Conservation (phyloP, 164 flowering plant genomes). For the Dillenia suffruticosa region DNA sequence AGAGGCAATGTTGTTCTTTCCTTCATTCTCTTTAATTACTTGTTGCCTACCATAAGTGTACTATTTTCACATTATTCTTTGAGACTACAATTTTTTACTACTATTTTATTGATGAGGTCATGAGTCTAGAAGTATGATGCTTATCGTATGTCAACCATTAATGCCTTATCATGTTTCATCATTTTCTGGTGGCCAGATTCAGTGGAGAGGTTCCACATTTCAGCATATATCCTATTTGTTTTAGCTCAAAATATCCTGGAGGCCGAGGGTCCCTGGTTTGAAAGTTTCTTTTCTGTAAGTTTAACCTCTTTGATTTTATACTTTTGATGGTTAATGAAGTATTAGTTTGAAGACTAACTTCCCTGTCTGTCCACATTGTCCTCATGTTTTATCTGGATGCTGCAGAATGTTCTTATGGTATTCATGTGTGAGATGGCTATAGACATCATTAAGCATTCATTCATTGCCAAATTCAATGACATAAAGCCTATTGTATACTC, state of each 20-base stretch:
- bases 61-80: too few species aligned
- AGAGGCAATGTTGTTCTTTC: too few species aligned
- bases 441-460: slow-evolving; percentile 93
- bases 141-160: too few species aligned
- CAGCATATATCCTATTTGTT: slow-evolving; percentile 80
- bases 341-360: background rate
- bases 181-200: slow-evolving; percentile 53
- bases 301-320: background rate
- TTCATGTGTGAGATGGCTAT: slow-evolving; percentile 73
- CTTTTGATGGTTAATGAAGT: background rate
- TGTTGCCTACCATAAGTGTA: too few species aligned
- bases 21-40: too few species aligned
- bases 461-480: slow-evolving; percentile 92
- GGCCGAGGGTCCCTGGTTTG: slow-evolving; percentile 97
- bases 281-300: slow-evolving; percentile 78
- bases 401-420: slow-evolving; percentile 84
- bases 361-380: background rate
- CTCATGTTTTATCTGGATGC: slow-evolving; percentile 15
- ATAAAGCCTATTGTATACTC: slow-evolving; percentile 85
- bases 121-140: background rate
- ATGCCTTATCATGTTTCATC: background rate
- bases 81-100: too few species aligned
- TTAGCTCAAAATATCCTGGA: slow-evolving; percentile 95
- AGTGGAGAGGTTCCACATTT: slow-evolving; percentile 90
- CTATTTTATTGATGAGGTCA: background rate